phyloP scores from a whole-genome alignment of 805 yeast genomes.

The Candida dajiaensis region DNA sequence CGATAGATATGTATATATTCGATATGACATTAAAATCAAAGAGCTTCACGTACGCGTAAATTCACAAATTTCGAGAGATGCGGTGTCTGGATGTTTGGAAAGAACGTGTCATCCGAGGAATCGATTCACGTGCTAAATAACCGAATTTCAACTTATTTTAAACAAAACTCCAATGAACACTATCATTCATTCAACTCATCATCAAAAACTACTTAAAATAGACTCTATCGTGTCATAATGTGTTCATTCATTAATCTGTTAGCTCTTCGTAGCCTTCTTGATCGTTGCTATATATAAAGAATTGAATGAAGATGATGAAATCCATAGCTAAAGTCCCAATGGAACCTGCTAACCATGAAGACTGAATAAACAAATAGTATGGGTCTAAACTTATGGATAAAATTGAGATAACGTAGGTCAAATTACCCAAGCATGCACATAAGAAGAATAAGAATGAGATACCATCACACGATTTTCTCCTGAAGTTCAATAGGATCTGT shows the following conservation, averaged over 20 bases:
- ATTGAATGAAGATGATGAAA: slow-evolving; percentile 77
- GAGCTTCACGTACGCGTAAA: not conserved
- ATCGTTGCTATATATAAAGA: slow-evolving; percentile 56
- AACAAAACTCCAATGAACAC: too few species aligned
- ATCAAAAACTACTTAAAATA: not conserved
- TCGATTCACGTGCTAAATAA: too few species aligned
- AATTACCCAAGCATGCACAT: slow-evolving; percentile 92
- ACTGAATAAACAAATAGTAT: slow-evolving; percentile 70
- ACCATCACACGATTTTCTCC: slow-evolving; percentile 91
- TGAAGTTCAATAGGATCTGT: slow-evolving; percentile 78
- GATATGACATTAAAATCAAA: not conserved
- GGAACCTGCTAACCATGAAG: slow-evolving; percentile 91
- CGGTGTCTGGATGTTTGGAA: not conserved
- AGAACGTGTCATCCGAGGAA: not conserved
- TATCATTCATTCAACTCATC: too few species aligned
- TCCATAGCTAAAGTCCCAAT: slow-evolving; percentile 83
- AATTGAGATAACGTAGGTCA: slow-evolving; percentile 85
- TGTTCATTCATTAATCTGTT: not conserved
- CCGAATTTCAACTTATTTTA: too few species aligned
- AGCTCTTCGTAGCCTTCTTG: slow-evolving; percentile 13
- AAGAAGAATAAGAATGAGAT: slow-evolving; percentile 88
- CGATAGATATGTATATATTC: not conserved
- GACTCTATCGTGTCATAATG: not conserved
- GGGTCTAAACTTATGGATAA: slow-evolving; percentile 66
- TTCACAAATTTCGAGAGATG: not conserved